Conservation (phyloP, 2,329 filamentous ascomycete genomes). For the Neonectria sp. region DNA sequence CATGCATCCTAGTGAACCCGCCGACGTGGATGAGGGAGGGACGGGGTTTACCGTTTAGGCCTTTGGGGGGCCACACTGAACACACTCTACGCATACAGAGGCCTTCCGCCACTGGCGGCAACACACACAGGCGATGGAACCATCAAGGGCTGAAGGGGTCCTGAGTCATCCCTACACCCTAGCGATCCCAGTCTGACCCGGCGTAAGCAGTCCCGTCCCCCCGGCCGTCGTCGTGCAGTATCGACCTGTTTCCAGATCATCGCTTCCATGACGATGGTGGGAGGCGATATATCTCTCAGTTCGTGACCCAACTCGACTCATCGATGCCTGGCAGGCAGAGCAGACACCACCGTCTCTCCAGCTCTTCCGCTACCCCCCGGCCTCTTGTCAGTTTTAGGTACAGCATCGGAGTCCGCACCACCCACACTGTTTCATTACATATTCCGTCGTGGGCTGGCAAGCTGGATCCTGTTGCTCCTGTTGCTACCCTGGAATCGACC, state of each 20-base stretch:
- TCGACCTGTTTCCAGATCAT: constrained; percentile 8
- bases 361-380: background rate
- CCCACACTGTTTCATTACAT: background rate
- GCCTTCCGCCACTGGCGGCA: constrained; percentile 21
- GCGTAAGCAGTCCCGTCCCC: constrained; percentile 5
- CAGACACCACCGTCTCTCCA: background rate
- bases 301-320: constrained; percentile 5
- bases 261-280: background rate
- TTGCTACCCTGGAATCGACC: constrained; percentile 4
- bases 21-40: constrained; percentile 11
- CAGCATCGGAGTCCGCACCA: background rate
- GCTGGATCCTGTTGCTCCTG: background rate
- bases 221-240: background rate
- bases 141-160: background rate
- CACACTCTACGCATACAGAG: background rate
- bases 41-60: background rate
- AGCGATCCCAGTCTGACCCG: background rate
- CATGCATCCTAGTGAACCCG: constrained; percentile 26
- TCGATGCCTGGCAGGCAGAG: constrained; percentile 9
- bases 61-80: background rate
- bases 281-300: background rate
- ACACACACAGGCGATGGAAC: background rate
- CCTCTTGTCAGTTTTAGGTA: background rate
- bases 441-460: background rate
- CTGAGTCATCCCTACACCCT: background rate